Conservation (phyloP, 768 basidiomycete species). For the Lanmaoa pseudosensibilis region DNA sequence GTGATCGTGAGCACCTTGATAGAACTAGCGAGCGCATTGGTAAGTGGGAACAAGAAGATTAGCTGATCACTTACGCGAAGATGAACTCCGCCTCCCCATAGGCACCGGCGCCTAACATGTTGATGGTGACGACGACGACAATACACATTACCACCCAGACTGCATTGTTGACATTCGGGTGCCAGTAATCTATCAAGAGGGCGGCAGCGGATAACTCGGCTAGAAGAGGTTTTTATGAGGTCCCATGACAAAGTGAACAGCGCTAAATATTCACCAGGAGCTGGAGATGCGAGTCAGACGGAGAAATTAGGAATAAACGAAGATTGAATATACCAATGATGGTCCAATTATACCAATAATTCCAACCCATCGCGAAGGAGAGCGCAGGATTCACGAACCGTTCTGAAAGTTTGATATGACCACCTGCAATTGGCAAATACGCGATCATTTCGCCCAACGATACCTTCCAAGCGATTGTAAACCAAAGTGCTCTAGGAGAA, state of each 20-base stretch:
- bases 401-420: slow-evolving; percentile 77
- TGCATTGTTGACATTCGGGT: slow-evolving; percentile 54
- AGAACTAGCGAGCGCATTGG: slow-evolving; percentile 39
- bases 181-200: slow-evolving; percentile 77
- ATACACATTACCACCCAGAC: slow-evolving; percentile 81
- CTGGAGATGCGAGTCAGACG: slow-evolving; percentile 10
- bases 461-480: slow-evolving; percentile 38
- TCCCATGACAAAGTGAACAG: neutral
- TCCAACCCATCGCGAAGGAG: slow-evolving; percentile 57
- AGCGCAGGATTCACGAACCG: slow-evolving; percentile 79
- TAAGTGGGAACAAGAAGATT: neutral
- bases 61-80: slow-evolving; percentile 56
- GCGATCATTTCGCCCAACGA: slow-evolving; percentile 64
- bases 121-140: slow-evolving; percentile 73
- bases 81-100: slow-evolving; percentile 87
- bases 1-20: slow-evolving; percentile 89
- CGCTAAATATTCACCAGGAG: slow-evolving; percentile 22
- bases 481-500: neutral
- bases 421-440: slow-evolving; percentile 76
- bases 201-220: slow-evolving; percentile 48
- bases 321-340: slow-evolving; percentile 19
- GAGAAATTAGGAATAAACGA: neutral
- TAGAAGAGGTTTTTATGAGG: slow-evolving; percentile 12
- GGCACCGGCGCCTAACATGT: slow-evolving; percentile 70
- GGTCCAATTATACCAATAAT: slow-evolving; percentile 47